These are phyloP conservation scores for Hymenoscyphus fructigenus DNA, from an alignment of 2,329 filamentous ascomycete genomes.

Conservation along the genomic window DNA sequence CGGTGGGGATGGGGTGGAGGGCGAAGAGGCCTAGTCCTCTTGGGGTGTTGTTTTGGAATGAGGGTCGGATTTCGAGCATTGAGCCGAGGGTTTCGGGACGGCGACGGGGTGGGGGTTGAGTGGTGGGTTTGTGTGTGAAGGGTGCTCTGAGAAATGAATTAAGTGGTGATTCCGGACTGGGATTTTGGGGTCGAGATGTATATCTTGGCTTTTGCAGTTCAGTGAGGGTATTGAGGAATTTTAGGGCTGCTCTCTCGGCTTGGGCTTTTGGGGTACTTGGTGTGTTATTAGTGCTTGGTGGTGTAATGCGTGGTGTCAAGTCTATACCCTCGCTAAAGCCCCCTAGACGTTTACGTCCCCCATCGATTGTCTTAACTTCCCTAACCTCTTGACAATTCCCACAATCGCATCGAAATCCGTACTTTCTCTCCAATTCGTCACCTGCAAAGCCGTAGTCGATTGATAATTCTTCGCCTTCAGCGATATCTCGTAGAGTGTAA, in stretches of 20 bases:
- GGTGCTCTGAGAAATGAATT: neutral
- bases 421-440: neutral
- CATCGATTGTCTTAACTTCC: neutral
- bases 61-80: neutral
- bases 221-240: neutral
- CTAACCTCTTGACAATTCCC: neutral
- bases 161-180: neutral
- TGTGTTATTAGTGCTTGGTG: neutral
- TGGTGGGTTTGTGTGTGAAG: neutral
- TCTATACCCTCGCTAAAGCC: neutral
- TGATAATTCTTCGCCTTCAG: neutral
- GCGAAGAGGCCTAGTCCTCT: neutral
- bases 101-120: neutral
- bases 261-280: neutral
- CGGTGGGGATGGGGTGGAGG: neutral
- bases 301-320: neutral
- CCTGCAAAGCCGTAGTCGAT: neutral
- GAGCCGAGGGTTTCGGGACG: neutral
- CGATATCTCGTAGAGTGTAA: neutral
- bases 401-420: neutral
- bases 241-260: neutral
- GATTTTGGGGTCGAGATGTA: neutral
- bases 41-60: neutral
- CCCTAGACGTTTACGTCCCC: neutral
- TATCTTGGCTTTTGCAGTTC: neutral